Base-by-base conservation (phyloP, 1,284 basidiomycete genomes). In the Amylostereum areolatum region DNA sequence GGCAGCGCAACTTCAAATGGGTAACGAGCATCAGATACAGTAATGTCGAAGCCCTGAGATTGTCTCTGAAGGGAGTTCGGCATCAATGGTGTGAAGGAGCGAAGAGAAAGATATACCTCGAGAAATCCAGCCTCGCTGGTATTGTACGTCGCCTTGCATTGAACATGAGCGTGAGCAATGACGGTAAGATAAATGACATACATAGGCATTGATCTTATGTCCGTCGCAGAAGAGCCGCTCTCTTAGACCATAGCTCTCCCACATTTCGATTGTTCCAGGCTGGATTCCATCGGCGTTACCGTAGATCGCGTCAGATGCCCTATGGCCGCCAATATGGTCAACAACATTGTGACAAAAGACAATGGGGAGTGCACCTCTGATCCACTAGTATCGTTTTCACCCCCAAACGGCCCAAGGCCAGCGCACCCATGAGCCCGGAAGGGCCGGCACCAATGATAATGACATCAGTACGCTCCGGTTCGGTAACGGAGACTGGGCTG, bases 281-380 rank as follows among this genome's bases (percentile, higher is more conserved):
- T 56, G 54, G 24, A 56, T 43, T 10, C 49, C 52, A 47, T 56
- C 54, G 5, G 52, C 54, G 25, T 54, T 53, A 24, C 54, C 54
- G 30, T 48, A 34, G 33, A 34, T 5, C 30, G 37, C 18, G 12
- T 27, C 41, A 28, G 12, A 29, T 29, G 27, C 41, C 30, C 41
- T 43, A 28, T 43, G 6, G 4, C 6, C 25, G 6, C 6, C 27
- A 6, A 28, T n/a, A 29, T 18, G 12, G 24, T 29, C 25, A 28
- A 4, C 6, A 33, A 28, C 41, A 10, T 18, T 24, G 34, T 5
- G 27, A 30, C 43, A 31, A 25, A 9, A 39, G 39, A 27, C 29
- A 5, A 35, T 18, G 4, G 12, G 37, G 27, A n/a, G 45, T 49
- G 25, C 32, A 50, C 54, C 54, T 34, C 12, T 47, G 34, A 24